These are phyloP conservation scores for Carex scoparia DNA, from an alignment of 176 grass and related monocot genomes.

Conservation along the genomic window DNA sequence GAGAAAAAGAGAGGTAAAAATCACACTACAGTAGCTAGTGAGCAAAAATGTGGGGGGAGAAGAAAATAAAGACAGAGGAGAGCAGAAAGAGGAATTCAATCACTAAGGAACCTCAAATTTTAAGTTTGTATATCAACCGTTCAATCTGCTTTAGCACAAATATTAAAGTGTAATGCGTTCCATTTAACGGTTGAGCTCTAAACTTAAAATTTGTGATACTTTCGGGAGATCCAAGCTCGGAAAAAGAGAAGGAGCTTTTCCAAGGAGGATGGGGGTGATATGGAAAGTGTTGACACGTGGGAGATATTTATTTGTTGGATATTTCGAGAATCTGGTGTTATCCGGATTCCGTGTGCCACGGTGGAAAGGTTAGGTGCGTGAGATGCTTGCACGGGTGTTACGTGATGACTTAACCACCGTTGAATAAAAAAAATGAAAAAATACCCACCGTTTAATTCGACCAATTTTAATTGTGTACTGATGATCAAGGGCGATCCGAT, in stretches of 20 bases:
- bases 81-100: not conserved
- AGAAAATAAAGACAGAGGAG: not conserved
- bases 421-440: too few species aligned
- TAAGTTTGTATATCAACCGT: accelerated
- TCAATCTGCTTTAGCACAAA: too few species aligned
- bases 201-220: too few species aligned
- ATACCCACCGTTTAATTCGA: not conserved
- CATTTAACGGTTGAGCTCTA: too few species aligned
- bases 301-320: conserved; percentile 2
- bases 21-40: not conserved
- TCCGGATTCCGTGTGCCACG: conserved; percentile 21
- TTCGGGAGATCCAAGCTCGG: too few species aligned
- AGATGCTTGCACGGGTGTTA: conserved; percentile 39
- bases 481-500: too few species aligned
- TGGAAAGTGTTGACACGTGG: conserved; percentile 8
- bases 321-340: conserved; percentile 39
- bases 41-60: not conserved
- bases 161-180: too few species aligned
- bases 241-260: conserved; percentile 25
- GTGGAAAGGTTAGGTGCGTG: not conserved
- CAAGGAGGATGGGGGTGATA: conserved; percentile 28
- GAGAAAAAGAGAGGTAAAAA: not conserved
- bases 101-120: too few species aligned
- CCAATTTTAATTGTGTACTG: not conserved
- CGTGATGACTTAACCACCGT: conserved; percentile 29